Evolutionary conservation across 2,329 filamentous ascomycete species (phyloP), one percentile per base, ranked within the genome.

Genomic region (Acephala macrosclerotiorum): DNA sequence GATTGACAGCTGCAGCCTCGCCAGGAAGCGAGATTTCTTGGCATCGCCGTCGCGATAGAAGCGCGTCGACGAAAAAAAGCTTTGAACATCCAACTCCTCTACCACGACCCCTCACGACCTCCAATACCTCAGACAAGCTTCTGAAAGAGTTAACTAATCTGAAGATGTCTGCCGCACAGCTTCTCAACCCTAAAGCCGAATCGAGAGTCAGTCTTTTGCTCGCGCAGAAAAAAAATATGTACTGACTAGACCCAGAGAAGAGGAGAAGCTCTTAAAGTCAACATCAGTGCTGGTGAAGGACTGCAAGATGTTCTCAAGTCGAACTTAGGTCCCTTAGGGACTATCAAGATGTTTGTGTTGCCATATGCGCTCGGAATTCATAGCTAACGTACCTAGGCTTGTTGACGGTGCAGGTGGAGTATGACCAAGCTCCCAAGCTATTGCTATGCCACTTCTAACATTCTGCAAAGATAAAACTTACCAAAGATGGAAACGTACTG

Each of bases 161-260:
- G 69, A 80, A 72, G 68, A 98, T 98, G 96, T 98, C 94, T 83
- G 96, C 96, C 75, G 94, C 96, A 77, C 95, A 98, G 84, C 90
- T 99, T 77, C 91, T 99, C 72, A 99, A 99, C 82, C 96, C 96
- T 69, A 99, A 99, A 86, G 96, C 96, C 77, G 96, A 99, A 85
- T 97, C 94, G 75, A 90, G 96, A 83, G 94, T 96, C 85, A 76
- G 91, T 84, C 68, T 71, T 66, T 67, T 57, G 64, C 38, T 61
- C 64, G 62, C 60, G 64, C 14, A 16, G 67, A 65, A 67, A 63
- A 68, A 33, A 63, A 65, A 60, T 71, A 69, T 73, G 65, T 73
- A 74, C 73, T 74, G 72, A 75, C 72, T 63, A 64, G 72, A 69
- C 72, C 75, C 77, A 97, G 94, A 90, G 96, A 85, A 90, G 96